phyloP scores from a whole-genome alignment of 495 filamentous ascomycete species.

The Penicillium cinerascens region DNA sequence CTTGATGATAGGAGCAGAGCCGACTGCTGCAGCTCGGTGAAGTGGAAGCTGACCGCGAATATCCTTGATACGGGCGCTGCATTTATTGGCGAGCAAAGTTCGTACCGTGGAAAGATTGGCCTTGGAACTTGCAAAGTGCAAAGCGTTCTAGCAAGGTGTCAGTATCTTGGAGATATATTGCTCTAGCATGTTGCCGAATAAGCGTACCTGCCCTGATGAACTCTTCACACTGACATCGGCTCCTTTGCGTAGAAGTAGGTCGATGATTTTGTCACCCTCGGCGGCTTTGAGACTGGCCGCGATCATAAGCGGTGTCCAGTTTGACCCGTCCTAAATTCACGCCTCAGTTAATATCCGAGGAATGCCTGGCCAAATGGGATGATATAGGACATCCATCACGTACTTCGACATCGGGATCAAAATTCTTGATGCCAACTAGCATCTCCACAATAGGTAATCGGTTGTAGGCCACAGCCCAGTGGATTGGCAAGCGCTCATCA shows the following conservation, averaged over 20 bases:
- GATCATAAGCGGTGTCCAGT: conserved; percentile 96
- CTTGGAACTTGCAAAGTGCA: conserved; percentile 92
- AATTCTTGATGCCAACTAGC: conserved; percentile 62
- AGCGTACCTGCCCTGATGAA: conserved; percentile 54
- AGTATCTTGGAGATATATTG: background rate
- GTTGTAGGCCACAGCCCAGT: conserved; percentile 92
- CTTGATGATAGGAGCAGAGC: conserved; percentile 80
- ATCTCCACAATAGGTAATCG: conserved; percentile 69
- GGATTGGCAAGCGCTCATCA: conserved; percentile 87
- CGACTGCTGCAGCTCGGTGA: conserved; percentile 87
- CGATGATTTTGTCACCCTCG: conserved; percentile 52
- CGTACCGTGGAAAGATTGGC: conserved; percentile 76
- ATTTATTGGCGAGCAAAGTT: conserved; percentile 69
- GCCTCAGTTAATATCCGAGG: background rate
- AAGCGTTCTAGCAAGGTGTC: conserved; percentile 56
- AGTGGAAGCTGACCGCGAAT: conserved; percentile 80
- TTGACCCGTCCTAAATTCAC: conserved; percentile 67
- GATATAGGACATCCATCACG: background rate
- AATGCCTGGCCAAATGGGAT: background rate
- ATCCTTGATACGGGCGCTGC: conserved; percentile 80
- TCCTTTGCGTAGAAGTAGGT: conserved; percentile 72
- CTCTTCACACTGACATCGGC: conserved; percentile 83
- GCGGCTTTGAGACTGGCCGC: conserved; percentile 71
- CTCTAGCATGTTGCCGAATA: background rate
- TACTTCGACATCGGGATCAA: conserved; percentile 85